Conservation (phyloP, 345 rosid species). For the Eucalyptus pauciflora region DNA sequence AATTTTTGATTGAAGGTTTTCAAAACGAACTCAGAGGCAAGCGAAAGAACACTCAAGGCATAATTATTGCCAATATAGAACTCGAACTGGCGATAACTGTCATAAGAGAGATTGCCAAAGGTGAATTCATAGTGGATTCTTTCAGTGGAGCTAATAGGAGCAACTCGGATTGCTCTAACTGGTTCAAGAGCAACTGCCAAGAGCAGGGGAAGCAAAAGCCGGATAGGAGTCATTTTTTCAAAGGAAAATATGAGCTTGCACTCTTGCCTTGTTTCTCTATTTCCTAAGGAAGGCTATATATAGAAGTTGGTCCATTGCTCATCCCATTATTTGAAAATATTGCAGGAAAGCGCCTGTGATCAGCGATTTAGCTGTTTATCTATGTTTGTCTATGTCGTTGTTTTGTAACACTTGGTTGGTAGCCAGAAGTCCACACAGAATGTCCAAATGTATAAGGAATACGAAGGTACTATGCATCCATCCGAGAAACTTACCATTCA, state of each 20-base stretch:
- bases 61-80: background rate
- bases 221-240: background rate
- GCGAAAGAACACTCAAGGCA: background rate
- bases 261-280: background rate
- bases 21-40: background rate
- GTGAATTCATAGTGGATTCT: background rate
- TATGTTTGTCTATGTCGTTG: background rate
- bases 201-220: background rate
- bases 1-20: background rate
- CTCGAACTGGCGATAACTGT: background rate
- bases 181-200: background rate
- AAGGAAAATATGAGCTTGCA: background rate
- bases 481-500: background rate
- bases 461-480: background rate
- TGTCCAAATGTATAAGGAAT: background rate
- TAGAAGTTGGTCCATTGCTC: background rate
- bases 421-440: background rate
- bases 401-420: background rate
- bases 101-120: background rate
- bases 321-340: background rate
- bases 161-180: background rate
- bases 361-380: background rate
- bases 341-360: background rate
- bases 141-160: background rate
- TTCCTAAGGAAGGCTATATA: background rate